Conservation (phyloP, 257 asterid genomes). For the Leonotis leonurus region DNA sequence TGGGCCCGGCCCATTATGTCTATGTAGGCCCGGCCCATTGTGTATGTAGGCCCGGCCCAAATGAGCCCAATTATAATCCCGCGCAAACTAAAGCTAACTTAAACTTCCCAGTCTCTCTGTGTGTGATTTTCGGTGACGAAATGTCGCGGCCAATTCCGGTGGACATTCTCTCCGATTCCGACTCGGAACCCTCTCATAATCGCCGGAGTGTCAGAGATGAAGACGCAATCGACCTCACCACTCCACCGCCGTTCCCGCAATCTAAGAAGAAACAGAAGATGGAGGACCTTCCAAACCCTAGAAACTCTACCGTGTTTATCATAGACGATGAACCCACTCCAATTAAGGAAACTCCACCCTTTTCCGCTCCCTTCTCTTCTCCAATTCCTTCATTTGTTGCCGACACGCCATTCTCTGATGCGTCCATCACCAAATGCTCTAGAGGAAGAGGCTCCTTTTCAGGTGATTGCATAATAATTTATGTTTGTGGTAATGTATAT, state of each 20-base stretch:
- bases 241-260: constrained; percentile 41
- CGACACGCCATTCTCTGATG: constrained; percentile 57
- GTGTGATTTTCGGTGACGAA: constrained; percentile 9
- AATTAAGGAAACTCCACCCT: constrained; percentile 10
- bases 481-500: neutral
- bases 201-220: constrained; percentile 20
- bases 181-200: constrained; percentile 26
- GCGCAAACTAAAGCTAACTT: constrained; percentile 13
- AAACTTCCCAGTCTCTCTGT: neutral
- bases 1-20: no score
- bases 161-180: constrained; percentile 64
- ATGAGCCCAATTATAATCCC: constrained; percentile 10
- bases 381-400: constrained; percentile 37
- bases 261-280: constrained; percentile 61
- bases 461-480: constrained; percentile 20
- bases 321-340: constrained; percentile 72
- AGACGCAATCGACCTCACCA: constrained; percentile 55
- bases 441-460: constrained; percentile 18
- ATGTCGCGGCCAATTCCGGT: constrained; percentile 68
- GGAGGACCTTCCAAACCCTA: constrained; percentile 32
- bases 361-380: constrained; percentile 8
- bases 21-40: no score
- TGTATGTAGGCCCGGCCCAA: neutral
- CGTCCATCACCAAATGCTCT: constrained; percentile 36
- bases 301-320: constrained; percentile 38